These are phyloP conservation scores for Reutealis trisperma DNA, from an alignment of 345 rosid genomes.

Conservation along the genomic window DNA sequence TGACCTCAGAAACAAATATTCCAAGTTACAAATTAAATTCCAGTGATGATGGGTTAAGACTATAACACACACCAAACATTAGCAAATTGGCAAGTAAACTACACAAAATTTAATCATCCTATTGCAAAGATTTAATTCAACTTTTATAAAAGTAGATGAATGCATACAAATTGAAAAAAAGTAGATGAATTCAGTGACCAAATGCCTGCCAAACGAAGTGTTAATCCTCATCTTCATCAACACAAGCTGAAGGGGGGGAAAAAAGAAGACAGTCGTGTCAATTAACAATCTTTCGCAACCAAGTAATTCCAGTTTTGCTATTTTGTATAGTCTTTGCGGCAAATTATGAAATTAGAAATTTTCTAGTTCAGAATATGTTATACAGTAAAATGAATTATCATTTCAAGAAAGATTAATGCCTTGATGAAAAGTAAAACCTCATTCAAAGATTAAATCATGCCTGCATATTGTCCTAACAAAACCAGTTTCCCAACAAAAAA, in stretches of 20 bases:
- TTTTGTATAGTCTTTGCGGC: neutral
- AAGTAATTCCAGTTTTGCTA: neutral
- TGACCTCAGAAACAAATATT: too few species aligned
- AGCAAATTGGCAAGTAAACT: too few species aligned
- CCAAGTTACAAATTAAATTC: too few species aligned
- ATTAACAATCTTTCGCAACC: neutral
- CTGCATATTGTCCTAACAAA: neutral
- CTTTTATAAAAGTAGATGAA: too few species aligned
- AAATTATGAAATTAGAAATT: slow-evolving; percentile 4
- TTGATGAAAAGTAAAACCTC: neutral
- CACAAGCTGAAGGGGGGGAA: slow-evolving; percentile 37
- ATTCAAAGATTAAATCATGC: neutral
- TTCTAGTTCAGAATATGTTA: neutral
- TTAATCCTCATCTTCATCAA: slow-evolving; percentile 33
- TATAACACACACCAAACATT: too few species aligned
- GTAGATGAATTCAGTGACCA: neutral
- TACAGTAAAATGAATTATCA: neutral
- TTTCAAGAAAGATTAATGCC: neutral
- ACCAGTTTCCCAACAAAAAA: neutral
- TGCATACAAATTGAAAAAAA: too few species aligned
- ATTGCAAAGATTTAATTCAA: too few species aligned
- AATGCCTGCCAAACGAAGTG: neutral
- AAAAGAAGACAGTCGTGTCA: neutral
- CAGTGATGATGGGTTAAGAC: too few species aligned
- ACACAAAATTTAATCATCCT: too few species aligned